A percentile compares a stretch with the other conserved stretches of the same genome.
Evolutionary conservation across 2,329 filamentous ascomycete genomes (phyloP).

Genomic region (Gremmenia infestans): DNA sequence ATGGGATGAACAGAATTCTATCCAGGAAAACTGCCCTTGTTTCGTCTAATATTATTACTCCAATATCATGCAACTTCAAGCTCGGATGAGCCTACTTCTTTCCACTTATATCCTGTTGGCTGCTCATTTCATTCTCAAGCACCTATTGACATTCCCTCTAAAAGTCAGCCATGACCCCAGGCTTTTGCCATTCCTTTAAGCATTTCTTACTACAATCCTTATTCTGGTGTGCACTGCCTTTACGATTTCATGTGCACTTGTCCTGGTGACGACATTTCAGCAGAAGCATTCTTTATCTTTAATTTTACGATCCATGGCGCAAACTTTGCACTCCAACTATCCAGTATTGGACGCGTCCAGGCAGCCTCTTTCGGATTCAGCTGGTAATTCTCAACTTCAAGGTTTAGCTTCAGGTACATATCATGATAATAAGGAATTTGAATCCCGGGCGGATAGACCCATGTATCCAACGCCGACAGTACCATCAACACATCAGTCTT

Average conservation of each 20-base stretch:
- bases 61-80: not conserved
- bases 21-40: constrained; percentile 18
- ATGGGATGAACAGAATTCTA: constrained; percentile 15
- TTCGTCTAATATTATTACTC: constrained; percentile 14
- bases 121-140: constrained; percentile 30
- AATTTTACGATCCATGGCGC: constrained; percentile 25
- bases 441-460: constrained; percentile 17
- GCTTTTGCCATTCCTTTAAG: constrained; percentile 29
- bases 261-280: constrained; percentile 13
- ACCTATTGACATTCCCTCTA: constrained; percentile 26
- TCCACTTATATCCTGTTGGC: constrained; percentile 27
- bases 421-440: constrained; percentile 27
- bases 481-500: constrained; percentile 21
- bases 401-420: constrained; percentile 21
- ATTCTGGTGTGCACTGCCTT: constrained; percentile 20
- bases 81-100: constrained; percentile 2
- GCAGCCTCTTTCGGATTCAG: constrained; percentile 27
- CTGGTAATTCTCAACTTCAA: constrained; percentile 29
- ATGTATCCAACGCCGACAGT: constrained; percentile 25
- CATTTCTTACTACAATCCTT: constrained; percentile 31
- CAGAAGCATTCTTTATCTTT: constrained; percentile 27
- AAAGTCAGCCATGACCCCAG: constrained; percentile 16
- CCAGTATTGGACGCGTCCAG: constrained; percentile 12
- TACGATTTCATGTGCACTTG: constrained; percentile 10
- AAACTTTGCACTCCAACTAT: constrained; percentile 22